Evolutionary conservation across 306 rosid species (phyloP).

Genomic region (Glycine latifolia): DNA sequence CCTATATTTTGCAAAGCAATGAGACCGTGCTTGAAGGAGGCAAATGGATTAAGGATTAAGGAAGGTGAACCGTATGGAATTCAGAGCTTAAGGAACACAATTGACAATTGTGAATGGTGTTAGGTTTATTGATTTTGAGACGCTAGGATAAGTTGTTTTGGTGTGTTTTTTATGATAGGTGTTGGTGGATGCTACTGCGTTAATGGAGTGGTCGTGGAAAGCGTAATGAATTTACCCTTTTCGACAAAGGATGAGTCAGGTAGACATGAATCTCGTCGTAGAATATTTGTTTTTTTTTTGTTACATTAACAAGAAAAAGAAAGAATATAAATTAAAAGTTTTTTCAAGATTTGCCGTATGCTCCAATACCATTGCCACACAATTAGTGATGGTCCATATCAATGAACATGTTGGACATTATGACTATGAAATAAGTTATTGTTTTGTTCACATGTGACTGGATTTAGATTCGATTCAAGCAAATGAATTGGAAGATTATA

Average conservation of each 20-base stretch:
- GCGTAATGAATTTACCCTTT: neutral
- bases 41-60: too few species aligned
- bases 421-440: neutral
- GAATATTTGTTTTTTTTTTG: neutral
- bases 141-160: neutral
- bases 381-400: neutral
- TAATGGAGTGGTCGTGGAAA: neutral
- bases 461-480: slow-evolving; percentile 13
- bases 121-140: neutral
- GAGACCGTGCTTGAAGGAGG: too few species aligned
- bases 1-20: neutral
- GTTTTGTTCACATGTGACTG: neutral
- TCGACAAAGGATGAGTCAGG: neutral
- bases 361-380: neutral
- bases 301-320: neutral
- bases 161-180: too few species aligned
- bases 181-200: neutral
- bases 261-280: neutral
- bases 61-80: too few species aligned
- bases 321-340: neutral
- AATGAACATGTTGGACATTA: neutral
- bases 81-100: too few species aligned
- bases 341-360: neutral
- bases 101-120: neutral
- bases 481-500: neutral